A percentile compares a stretch with the other conserved stretches of the same genome.
phyloP scores from a whole-genome alignment of 2,329 filamentous ascomycete genomes.

The Ophiocordyceps polyrhachis-furcata region DNA sequence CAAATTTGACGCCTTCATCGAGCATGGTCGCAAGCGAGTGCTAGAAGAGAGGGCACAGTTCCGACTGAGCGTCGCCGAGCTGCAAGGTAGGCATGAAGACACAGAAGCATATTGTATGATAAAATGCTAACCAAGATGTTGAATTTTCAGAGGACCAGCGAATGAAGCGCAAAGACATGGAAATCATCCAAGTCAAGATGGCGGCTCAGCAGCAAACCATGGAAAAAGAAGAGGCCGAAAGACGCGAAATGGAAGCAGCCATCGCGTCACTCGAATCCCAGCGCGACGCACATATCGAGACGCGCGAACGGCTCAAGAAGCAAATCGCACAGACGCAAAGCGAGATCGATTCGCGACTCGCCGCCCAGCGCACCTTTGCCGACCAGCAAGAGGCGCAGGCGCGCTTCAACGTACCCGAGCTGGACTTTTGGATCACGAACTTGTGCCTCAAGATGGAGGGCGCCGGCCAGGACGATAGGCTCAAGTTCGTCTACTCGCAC shows the following conservation, averaged over 20 bases:
- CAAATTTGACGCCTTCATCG: conserved; percentile 86
- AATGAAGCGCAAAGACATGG: conserved; percentile 73
- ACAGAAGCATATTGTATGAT: not conserved
- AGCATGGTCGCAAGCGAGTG: conserved; percentile 73
- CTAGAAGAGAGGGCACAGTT: conserved; percentile 90
- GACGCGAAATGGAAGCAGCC: conserved; percentile 50
- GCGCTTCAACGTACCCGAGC: conserved; percentile 76
- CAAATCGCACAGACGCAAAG: conserved; percentile 50
- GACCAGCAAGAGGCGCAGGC: conserved; percentile 65
- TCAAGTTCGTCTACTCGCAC: conserved; percentile 82
- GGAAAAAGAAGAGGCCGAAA: conserved; percentile 61
- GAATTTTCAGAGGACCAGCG: conserved; percentile 62
- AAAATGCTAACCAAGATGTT: not conserved
- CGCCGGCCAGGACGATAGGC: conserved; percentile 60
- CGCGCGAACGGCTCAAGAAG: conserved; percentile 35
- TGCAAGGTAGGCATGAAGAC: conserved; percentile 48
- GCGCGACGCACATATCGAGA: conserved; percentile 39
- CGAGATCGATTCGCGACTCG: conserved; percentile 48
- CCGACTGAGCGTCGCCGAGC: conserved; percentile 70
- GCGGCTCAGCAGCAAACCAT: conserved; percentile 53
- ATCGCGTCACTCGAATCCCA: conserved; percentile 39
- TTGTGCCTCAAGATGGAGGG: conserved; percentile 81
- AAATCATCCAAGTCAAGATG: conserved; percentile 58
- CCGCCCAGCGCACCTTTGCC: conserved; percentile 55
- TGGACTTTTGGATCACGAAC: conserved; percentile 91